A percentile compares a stretch with the other conserved stretches of the same genome.
These are phyloP conservation scores for Ceratobasidium papillatum DNA, from an alignment of 1,284 basidiomycete genomes.

Conservation along the genomic window DNA sequence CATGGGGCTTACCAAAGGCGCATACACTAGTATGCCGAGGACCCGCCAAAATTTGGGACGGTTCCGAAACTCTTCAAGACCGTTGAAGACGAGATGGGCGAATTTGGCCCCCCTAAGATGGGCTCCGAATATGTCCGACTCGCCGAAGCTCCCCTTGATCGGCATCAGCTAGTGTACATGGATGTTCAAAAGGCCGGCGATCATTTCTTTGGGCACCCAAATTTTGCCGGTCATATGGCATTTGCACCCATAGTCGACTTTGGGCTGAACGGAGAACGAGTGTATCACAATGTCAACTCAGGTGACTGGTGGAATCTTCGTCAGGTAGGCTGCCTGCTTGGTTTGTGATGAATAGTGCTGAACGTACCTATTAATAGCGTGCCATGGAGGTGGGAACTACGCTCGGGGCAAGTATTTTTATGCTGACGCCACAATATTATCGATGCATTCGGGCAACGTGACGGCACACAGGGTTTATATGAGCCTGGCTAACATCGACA, in stretches of 20 bases:
- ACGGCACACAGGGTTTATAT: constrained; percentile 1
- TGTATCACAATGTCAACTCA: not conserved
- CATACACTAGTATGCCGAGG: constrained; percentile 8
- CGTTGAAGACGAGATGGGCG: not conserved
- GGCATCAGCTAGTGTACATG: not conserved
- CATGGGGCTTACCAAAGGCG: too few relatives aligned
- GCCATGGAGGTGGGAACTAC: not conserved
- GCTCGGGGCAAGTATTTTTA: not conserved
- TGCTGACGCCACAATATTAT: not conserved
- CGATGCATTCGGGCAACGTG: not conserved
- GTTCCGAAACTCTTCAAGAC: not conserved
- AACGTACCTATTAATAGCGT: not conserved
- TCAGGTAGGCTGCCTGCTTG: constrained; percentile 5
- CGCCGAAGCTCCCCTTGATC: not conserved
- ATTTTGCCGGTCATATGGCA: not conserved
- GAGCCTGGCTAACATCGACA: constrained; percentile 7
- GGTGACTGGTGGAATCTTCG: not conserved
- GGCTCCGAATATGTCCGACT: not conserved
- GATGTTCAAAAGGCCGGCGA: constrained; percentile 10
- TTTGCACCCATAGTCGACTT: not conserved
- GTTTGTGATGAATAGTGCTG: not conserved
- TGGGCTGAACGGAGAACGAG: not conserved
- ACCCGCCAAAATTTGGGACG: not conserved
- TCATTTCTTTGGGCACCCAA: not conserved
- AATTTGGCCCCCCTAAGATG: not conserved